Evolutionary conservation across 2,329 filamentous ascomycete genomes (phyloP).

Genomic region (Cucurbitaria berberidis): DNA sequence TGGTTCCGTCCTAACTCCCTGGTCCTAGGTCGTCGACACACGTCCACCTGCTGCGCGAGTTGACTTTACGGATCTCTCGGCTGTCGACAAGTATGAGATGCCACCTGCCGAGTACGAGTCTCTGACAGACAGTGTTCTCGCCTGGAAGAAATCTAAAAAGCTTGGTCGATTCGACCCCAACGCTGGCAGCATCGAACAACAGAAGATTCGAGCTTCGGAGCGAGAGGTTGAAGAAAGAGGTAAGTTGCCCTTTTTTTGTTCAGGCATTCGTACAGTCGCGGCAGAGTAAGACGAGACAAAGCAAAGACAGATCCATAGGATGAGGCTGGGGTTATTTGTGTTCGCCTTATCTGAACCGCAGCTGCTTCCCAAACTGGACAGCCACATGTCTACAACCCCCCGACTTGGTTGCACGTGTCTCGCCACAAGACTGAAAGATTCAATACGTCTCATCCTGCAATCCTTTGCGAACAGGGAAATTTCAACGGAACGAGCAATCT

Average conservation of each 20-base stretch:
- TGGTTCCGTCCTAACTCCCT: slow-evolving; percentile 30
- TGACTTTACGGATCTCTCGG: slow-evolving; percentile 81
- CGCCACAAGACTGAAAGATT: slow-evolving; percentile 11
- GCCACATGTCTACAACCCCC: slow-evolving; percentile 19
- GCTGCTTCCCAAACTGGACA: slow-evolving; percentile 25
- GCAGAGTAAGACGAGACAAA: slow-evolving; percentile 19
- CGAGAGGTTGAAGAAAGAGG: slow-evolving; percentile 74
- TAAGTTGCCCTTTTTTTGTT: slow-evolving; percentile 46
- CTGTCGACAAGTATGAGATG: slow-evolving; percentile 89
- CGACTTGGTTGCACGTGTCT: neutral
- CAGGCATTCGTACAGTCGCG: slow-evolving; percentile 23
- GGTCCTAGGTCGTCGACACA: slow-evolving; percentile 73
- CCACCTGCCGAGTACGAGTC: slow-evolving; percentile 84
- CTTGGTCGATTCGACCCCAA: slow-evolving; percentile 94
- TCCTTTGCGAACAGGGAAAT: slow-evolving; percentile 16
- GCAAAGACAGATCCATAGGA: slow-evolving; percentile 16
- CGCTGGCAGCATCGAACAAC: slow-evolving; percentile 74
- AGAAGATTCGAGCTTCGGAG: slow-evolving; percentile 71
- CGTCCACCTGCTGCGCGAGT: slow-evolving; percentile 76
- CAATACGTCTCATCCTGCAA: slow-evolving; percentile 27
- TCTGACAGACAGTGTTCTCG: slow-evolving; percentile 85
- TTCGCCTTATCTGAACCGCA: slow-evolving; percentile 9
- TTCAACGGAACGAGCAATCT: slow-evolving; percentile 3
- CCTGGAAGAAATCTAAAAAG: slow-evolving; percentile 94
- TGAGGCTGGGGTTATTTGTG: slow-evolving; percentile 15